Conservation (phyloP, 495 filamentous ascomycete genomes). For the Aspergillus egyptiacus region DNA sequence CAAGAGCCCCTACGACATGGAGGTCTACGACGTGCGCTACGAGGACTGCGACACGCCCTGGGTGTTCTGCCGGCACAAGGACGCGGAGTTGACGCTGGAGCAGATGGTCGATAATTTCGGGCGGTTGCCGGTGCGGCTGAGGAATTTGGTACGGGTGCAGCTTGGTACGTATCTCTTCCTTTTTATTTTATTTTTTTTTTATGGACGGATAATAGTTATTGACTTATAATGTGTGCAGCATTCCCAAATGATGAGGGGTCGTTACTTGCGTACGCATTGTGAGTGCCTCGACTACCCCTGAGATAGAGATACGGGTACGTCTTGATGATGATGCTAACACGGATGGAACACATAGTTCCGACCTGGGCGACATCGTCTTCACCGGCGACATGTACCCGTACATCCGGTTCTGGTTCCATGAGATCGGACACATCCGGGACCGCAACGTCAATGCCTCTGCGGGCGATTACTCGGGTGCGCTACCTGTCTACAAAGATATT, state of each 20-base stretch:
- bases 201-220: no score
- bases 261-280: background rate
- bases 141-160: background rate
- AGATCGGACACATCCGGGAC: constrained; percentile 1
- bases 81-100: background rate
- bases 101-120: constrained; percentile 4
- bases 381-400: background rate
- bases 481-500: background rate
- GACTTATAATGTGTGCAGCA: background rate
- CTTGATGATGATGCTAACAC: background rate
- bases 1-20: constrained; percentile 2
- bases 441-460: background rate
- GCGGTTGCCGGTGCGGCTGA: background rate
- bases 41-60: background rate
- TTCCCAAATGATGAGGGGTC: background rate
- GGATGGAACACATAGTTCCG: background rate
- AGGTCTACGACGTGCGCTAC: background rate
- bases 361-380: constrained; percentile 1
- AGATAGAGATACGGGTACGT: no score
- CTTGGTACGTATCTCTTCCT: background rate
- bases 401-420: constrained; percentile 4
- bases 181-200: background rate
- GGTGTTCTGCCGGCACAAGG: background rate
- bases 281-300: background rate
- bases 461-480: background rate